phyloP scores from a whole-genome alignment of 768 basidiomycete genomes.

The Suillus plorans region DNA sequence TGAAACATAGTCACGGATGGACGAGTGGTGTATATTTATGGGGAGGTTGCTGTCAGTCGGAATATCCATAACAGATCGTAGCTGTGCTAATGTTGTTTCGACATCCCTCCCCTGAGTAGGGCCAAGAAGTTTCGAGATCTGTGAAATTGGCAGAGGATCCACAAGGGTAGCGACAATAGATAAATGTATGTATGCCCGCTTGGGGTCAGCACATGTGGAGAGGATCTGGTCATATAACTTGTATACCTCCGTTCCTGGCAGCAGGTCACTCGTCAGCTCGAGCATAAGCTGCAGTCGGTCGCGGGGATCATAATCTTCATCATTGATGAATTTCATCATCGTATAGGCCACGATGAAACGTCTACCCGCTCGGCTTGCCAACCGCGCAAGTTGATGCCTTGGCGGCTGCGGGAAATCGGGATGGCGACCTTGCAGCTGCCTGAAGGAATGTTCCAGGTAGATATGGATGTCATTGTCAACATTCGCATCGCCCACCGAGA shows the following conservation, averaged over 20 bases:
- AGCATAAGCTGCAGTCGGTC: background rate
- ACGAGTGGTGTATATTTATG: background rate
- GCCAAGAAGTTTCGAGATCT: slow-evolving; percentile 1
- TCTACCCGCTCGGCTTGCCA: background rate
- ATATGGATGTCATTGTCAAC: background rate
- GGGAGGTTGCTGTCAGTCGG: background rate
- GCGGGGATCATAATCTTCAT: background rate
- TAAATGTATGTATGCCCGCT: background rate
- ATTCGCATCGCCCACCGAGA: background rate
- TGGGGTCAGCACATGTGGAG: background rate
- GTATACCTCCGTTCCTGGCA: background rate
- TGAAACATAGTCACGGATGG: background rate
- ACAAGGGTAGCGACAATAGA: background rate
- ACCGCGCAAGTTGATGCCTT: background rate
- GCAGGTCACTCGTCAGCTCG: background rate
- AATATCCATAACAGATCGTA: background rate
- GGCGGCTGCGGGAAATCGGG: background rate
- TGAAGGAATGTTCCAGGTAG: background rate
- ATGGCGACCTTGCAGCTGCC: background rate
- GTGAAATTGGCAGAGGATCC: background rate
- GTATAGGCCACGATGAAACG: background rate
- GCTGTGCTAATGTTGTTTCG: background rate
- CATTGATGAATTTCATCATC: background rate
- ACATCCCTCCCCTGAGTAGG: background rate
- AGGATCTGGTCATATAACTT: background rate